Evolutionary conservation across 2,329 filamentous ascomycete genomes (phyloP), one percentile per base, ranked within the genome.

Genomic region (Calonectria pauciramosa): DNA sequence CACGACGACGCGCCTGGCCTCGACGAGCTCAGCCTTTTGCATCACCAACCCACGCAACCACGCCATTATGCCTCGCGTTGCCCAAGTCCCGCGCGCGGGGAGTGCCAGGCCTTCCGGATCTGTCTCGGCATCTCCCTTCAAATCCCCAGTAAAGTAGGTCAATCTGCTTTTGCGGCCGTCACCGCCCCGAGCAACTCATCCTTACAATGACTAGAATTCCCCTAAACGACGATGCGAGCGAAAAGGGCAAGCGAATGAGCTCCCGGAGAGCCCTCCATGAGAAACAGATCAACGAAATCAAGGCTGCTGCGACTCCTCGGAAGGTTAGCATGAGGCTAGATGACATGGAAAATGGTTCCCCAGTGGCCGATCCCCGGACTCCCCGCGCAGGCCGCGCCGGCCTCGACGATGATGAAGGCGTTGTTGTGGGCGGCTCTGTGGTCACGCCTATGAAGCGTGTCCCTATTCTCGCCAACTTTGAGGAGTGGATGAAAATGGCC

Each of bases 401-500:
- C 59, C 76, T 83, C 16, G 87, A 87, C 76, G 90, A 88, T 60
- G 89, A 91, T 77, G 91, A 92, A 44, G 89, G 92, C 74, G 88
- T 93, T 76, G 90, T 92, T 81, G 93, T 95, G 59, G 92, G 91
- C 73, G 94, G 94, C 38, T 92, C 89, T 76, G 95, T 94, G 47
- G 94, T 98, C 69, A 98, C 97, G 74, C 97, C 96, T 69, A 96
- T 98, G 94, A 98, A 98, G 90, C 94, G 96, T 75, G 95, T 98
- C 34, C 97, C 97, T 1, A 94, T 99, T 80, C 89, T 99, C 70
- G 97, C 97, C 82, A 99, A 99, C 86, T 99, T 99, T 81, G 97
- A 99, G 85, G 97, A 99, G 84, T 99, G 96, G 97, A 99, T 99
- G 96, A 99, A 99, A 90, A 98, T 99, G 96, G 97, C 97, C 2